Evolutionary conservation across 2,329 filamentous ascomycete species (phyloP), one percentile per base, ranked within the genome.

Genomic region (Microdochium nivale): DNA sequence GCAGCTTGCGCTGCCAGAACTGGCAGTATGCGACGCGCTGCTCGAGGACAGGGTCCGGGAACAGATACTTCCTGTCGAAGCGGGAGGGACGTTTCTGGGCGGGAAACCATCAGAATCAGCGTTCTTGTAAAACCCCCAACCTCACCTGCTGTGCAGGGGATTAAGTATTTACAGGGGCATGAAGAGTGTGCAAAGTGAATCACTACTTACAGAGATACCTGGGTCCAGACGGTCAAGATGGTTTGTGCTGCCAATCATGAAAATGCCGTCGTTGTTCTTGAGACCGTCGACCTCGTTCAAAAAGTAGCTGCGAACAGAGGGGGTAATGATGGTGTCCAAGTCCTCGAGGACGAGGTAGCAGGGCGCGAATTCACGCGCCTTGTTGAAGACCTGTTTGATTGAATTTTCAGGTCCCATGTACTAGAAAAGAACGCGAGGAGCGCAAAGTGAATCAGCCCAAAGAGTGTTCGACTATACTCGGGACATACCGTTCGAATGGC

Each of bases 301-400:
- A 67, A 88, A 88, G 69, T 86, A 88, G 50, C 77, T 81, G 25
- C 84, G 74, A 14, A 84, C 79, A 2, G 62, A 56, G 51, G 83
- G 78, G 11, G 73, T 75, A 46, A 88, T 77, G 32, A 88, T 76
- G 9, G 78, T 82, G 62, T 88, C 86, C 4, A 88, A 74, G 56
- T 88, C 86, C 63, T 88, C 86, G 53, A 88, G 85, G 40, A 88
- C 80, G 3, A 88, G 75, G 54, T 86, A 79, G 67, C 84, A 88
- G 0, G 85, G 85, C 0, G 85, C 80, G 54, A 78, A 75, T 55
- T 78, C 70, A 23, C 85, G 71, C 0, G 85, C 85, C 55, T 80
- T 80, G 21, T 54, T 51, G 59, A 86, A 85, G 50, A 85, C 79
- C 19, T 66, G 52, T 23, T 67, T 65, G 52, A 85, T 76, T 21